phyloP scores from a whole-genome alignment of 352 stramenopile species.

The Globisporangium takayamanum region DNA sequence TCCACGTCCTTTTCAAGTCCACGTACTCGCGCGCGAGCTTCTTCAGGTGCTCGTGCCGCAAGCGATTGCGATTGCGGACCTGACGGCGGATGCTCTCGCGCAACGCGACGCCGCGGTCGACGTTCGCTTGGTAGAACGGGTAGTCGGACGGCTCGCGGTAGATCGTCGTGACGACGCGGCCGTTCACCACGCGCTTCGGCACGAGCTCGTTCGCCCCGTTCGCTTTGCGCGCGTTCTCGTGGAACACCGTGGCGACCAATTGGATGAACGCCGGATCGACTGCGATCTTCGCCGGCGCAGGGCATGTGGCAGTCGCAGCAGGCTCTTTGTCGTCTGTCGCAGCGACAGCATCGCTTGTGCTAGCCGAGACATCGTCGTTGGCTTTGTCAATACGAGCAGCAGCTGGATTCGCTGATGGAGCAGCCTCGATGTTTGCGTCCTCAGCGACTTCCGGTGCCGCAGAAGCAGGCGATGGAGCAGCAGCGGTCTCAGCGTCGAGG shows the following conservation, averaged over 20 bases:
- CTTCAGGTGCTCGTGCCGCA: slow-evolving; percentile 62
- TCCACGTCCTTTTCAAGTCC: slow-evolving; percentile 77
- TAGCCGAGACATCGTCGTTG: background rate
- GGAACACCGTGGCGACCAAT: slow-evolving; percentile 54
- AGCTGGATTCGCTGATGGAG: too few species aligned
- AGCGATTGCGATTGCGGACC: slow-evolving; percentile 55
- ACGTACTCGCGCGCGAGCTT: slow-evolving; percentile 73
- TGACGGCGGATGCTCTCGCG: slow-evolving; percentile 53
- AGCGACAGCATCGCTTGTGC: background rate
- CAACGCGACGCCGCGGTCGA: slow-evolving; percentile 39
- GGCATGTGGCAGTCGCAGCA: background rate
- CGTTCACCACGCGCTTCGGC: slow-evolving; percentile 45
- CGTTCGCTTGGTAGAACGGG: slow-evolving; percentile 67
- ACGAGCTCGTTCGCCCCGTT: slow-evolving; percentile 44
- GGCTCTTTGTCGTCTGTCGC: background rate
- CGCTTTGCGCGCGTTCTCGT: slow-evolving; percentile 53
- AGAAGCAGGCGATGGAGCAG: background rate
- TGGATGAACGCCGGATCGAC: slow-evolving; percentile 64
- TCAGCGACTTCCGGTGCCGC: background rate
- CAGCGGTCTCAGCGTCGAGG: slow-evolving; percentile 22
- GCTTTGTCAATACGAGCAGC: background rate
- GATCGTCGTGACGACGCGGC: slow-evolving; percentile 41
- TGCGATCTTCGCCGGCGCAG: slow-evolving; percentile 33
- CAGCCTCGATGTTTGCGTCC: background rate
- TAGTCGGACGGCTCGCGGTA: slow-evolving; percentile 74